These are phyloP conservation scores for Aspergillus eucalypticola DNA, from an alignment of 2,329 filamentous ascomycete species.

Conservation along the genomic window DNA sequence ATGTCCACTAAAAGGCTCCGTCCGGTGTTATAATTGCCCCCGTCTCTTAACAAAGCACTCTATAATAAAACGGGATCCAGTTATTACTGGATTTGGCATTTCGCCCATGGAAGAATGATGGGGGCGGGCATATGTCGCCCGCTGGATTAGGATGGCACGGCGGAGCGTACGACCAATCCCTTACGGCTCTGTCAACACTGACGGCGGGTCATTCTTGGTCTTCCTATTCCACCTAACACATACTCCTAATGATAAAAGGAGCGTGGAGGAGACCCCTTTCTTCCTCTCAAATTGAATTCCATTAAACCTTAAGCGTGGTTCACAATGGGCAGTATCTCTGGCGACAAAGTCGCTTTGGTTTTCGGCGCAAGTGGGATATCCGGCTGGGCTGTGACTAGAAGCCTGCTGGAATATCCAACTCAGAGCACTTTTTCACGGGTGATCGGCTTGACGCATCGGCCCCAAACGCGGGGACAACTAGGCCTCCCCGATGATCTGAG, in stretches of 20 bases:
- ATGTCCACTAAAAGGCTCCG: background rate
- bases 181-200: too few species aligned
- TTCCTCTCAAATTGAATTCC: background rate
- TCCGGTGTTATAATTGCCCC: background rate
- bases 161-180: too few species aligned
- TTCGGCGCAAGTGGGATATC: conserved; percentile 35
- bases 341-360: conserved; percentile 26
- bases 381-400: conserved; percentile 33
- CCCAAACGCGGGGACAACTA: conserved; percentile 17
- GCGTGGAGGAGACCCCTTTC: too few species aligned
- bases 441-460: conserved; percentile 29
- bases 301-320: background rate
- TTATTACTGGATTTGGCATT: too few species aligned
- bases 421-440: conserved; percentile 29
- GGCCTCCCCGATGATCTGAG: conserved; percentile 22
- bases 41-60: too few species aligned
- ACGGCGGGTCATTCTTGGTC: too few species aligned
- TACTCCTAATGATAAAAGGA: too few species aligned
- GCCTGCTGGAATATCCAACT: conserved; percentile 28
- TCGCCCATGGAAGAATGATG: too few species aligned
- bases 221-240: too few species aligned
- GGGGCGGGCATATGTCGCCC: too few species aligned
- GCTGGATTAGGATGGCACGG: too few species aligned
- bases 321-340: conserved; percentile 3
- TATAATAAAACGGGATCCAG: too few species aligned